Conservation (phyloP, 768 basidiomycete genomes). For the Agrocybe pediades region DNA sequence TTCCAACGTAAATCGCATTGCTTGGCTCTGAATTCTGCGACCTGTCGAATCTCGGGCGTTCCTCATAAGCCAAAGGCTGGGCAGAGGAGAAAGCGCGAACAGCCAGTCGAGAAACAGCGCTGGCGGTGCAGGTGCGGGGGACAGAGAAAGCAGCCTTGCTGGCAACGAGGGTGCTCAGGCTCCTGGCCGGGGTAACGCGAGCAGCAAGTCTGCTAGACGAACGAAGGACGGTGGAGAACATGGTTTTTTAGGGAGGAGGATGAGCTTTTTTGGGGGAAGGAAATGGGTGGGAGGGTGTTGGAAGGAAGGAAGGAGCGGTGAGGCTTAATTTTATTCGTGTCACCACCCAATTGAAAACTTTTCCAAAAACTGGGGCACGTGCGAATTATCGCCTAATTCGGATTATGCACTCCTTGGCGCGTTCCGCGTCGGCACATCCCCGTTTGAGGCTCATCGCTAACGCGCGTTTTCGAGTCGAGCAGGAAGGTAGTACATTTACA, state of each 20-base stretch:
- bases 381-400: not conserved
- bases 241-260: slow-evolving; percentile 18
- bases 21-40: slow-evolving; percentile 30
- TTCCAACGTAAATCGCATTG: slow-evolving; percentile 42
- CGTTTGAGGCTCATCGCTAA: too few species aligned
- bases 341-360: not conserved
- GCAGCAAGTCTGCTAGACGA: slow-evolving; percentile 32
- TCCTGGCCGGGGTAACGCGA: slow-evolving; percentile 16
- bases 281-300: not conserved
- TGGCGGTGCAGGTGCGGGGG: slow-evolving; percentile 1
- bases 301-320: not conserved
- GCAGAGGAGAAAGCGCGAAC: slow-evolving; percentile 22
- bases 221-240: slow-evolving; percentile 40
- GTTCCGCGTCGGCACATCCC: not conserved
- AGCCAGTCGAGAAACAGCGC: slow-evolving; percentile 6
- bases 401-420: not conserved
- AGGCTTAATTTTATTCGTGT: not conserved
- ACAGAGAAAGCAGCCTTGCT: slow-evolving; percentile 1
- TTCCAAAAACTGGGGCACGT: not conserved
- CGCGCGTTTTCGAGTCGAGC: too few species aligned
- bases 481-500: too few species aligned
- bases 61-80: not conserved
- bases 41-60: slow-evolving; percentile 1
- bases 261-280: slow-evolving; percentile 1
- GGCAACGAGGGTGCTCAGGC: slow-evolving; percentile 7